Evolutionary conservation across 345 rosid genomes (phyloP).

Genomic region (Cochlearia excelsa): DNA sequence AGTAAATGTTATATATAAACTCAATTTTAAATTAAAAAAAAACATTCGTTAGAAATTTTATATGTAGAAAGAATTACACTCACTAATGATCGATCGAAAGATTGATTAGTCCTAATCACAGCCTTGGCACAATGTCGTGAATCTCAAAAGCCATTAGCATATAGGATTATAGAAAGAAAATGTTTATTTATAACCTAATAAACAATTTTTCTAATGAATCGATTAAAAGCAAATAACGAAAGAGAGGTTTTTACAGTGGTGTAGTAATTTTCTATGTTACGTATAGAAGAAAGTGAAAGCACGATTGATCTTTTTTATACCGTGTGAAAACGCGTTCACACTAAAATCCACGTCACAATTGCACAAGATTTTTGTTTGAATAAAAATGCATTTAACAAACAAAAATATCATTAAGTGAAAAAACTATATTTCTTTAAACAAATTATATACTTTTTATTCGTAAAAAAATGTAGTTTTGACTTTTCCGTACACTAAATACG

Average conservation of each 20-base stretch:
- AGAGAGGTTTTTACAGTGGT: constrained; percentile 35
- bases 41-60: not conserved
- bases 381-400: too few relatives aligned
- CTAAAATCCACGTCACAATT: not conserved
- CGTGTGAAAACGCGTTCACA: not conserved
- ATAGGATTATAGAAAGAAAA: constrained; percentile 2
- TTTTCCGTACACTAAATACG: not conserved
- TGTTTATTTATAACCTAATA: not conserved
- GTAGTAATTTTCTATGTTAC: constrained; percentile 11
- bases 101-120: constrained; percentile 14
- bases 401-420: too few relatives aligned
- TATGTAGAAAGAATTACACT: constrained; percentile 19
- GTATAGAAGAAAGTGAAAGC: constrained; percentile 9
- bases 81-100: constrained; percentile 20
- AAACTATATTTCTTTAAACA: too few relatives aligned
- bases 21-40: not conserved
- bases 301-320: constrained; percentile 23
- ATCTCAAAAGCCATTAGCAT: constrained; percentile 20
- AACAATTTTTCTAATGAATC: constrained; percentile 15
- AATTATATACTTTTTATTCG: not conserved
- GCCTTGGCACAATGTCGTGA: constrained; percentile 29
- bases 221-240: constrained; percentile 25
- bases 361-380: not conserved
- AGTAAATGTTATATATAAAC: not conserved
- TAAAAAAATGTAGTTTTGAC: not conserved